Conservation (phyloP, 2,329 filamentous ascomycete genomes). For the Penicillium expansum region DNA sequence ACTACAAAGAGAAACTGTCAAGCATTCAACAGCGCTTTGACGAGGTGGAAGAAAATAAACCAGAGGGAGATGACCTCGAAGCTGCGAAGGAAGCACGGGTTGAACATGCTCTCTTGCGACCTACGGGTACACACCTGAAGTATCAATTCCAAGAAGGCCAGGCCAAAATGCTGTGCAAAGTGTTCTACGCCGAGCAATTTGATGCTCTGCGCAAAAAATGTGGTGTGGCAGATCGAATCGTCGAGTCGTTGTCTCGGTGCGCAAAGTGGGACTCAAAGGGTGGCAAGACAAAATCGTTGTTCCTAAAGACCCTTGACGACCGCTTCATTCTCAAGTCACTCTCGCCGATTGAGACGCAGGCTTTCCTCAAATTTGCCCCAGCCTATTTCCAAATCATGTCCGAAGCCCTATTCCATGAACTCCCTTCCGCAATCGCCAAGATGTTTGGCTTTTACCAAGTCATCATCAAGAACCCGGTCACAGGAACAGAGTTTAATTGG, state of each 20-base stretch:
- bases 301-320: slow-evolving; percentile 93
- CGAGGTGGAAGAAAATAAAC: slow-evolving; percentile 28
- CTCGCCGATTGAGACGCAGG: slow-evolving; percentile 85
- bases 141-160: slow-evolving; percentile 92
- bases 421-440: slow-evolving; percentile 96
- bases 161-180: slow-evolving; percentile 96
- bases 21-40: slow-evolving; percentile 40
- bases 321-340: slow-evolving; percentile 90
- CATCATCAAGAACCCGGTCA: slow-evolving; percentile 90
- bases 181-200: slow-evolving; percentile 97
- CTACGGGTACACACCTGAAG: slow-evolving; percentile 88
- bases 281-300: slow-evolving; percentile 95
- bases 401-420: slow-evolving; percentile 88
- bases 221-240: slow-evolving; percentile 86
- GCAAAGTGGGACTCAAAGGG: slow-evolving; percentile 98
- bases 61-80: slow-evolving; percentile 36
- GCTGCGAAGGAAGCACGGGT: slow-evolving; percentile 66
- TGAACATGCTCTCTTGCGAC: slow-evolving; percentile 78
- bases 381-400: slow-evolving; percentile 98
- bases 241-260: slow-evolving; percentile 92
- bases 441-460: slow-evolving; percentile 99
- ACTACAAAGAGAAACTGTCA: slow-evolving; percentile 80
- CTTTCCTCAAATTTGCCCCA: slow-evolving; percentile 91
- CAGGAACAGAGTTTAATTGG: slow-evolving; percentile 89
- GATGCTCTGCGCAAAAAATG: slow-evolving; percentile 92